Base-by-base conservation (phyloP, 2,329 filamentous ascomycete species). In the Colletotrichum scovillei region DNA sequence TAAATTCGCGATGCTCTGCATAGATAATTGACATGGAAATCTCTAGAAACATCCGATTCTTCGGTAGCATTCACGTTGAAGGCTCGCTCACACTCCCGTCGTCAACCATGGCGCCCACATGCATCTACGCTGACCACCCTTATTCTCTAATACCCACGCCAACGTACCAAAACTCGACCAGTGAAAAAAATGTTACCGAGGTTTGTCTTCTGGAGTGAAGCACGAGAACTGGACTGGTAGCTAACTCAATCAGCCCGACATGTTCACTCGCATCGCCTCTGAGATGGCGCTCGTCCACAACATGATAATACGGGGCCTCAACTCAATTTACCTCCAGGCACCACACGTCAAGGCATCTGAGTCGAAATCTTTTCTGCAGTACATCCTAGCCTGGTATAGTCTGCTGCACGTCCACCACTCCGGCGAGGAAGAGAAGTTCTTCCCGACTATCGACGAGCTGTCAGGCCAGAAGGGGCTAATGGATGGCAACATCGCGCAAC, bases 401-500 rank as follows among this genome's bases (percentile, higher is more conserved):
- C 74, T 82, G 19, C 35, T 86, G 2, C 73, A 82, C 42, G 75
- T 80, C 14, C 86, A 87, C 72, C 84, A 87, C 71, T 66, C 78
- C 1, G 67, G 74, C 0, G 85, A 87, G 72, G 85, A 87, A 64
- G 75, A 72, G 2, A 49, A 74, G 28, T 78, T 85, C 53, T 86
- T 87, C 73, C 82, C 84, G 0, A 76, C 77, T 2, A 78, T 86
- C 12, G 82, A 85, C 71, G 70, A 76, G 46, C 67, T 82, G 26
- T 73, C 79, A 4, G 83, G 80, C 0, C 79, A 81, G 12, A 75
- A 77, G 52, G 82, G 81, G 1, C 72, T 85, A 28, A 86, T 86
- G 84, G 82, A 83, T 16, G 76, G 70, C 57, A 86, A 84, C 73
- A 77, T 86, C 3, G 80, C 81, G 22, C 84, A 87, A 65, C 85